A percentile compares a stretch with the other conserved stretches of the same genome.
These are phyloP conservation scores for Centella asiatica DNA, from an alignment of 129 eudicot species.

Conservation along the genomic window DNA sequence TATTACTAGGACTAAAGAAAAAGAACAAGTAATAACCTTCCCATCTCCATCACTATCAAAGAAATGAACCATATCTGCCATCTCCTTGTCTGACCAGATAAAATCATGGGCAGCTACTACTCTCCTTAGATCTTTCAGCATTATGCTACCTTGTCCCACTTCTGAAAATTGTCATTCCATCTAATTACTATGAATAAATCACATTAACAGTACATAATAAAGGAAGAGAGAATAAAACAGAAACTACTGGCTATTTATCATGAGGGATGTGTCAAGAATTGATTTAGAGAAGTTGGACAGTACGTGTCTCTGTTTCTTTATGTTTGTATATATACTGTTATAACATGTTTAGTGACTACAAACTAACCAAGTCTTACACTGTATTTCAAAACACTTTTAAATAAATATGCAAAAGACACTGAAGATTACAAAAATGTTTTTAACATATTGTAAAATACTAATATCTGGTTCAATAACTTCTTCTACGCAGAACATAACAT, in stretches of 20 bases:
- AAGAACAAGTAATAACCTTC: slow-evolving; percentile 47
- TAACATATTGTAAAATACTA: background rate
- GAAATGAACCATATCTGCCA: slow-evolving; percentile 59
- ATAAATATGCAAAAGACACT: background rate
- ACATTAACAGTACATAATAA: background rate
- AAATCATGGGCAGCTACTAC: slow-evolving; percentile 84
- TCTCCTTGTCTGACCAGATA: slow-evolving; percentile 78
- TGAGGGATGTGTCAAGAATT: no score
- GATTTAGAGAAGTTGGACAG: no score
- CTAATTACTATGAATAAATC: slow-evolving; percentile 10
- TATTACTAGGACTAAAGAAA: background rate
- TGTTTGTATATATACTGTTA: no score
- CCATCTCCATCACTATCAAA: slow-evolving; percentile 82
- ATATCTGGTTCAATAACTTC: background rate
- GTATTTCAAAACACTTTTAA: no score
- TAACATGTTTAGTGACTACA: no score
- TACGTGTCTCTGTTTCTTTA: no score
- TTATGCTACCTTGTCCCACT: slow-evolving; percentile 65
- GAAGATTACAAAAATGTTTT: background rate
- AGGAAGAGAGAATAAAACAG: background rate
- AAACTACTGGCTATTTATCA: background rate
- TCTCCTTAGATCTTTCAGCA: slow-evolving; percentile 51
- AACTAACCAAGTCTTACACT: no score
- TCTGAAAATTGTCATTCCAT: slow-evolving; percentile 35
- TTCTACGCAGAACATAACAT: no score